Evolutionary conservation across 1,284 basidiomycete species (phyloP).

Genomic region (Melampsora occidentalis): DNA sequence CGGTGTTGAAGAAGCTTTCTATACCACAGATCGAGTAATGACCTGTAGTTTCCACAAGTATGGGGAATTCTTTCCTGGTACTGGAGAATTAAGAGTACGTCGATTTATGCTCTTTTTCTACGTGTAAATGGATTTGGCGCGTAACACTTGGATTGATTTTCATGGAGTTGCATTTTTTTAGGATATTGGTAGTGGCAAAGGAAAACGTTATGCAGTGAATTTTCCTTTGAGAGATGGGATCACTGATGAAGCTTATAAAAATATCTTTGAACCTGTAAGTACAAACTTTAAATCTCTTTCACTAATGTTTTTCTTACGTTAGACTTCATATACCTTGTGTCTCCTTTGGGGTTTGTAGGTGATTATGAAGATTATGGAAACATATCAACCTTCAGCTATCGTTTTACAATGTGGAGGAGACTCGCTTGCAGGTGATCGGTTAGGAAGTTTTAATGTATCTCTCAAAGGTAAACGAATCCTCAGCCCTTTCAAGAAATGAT

Average conservation of each 20-base stretch:
- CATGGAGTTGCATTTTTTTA: not conserved
- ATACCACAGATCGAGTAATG: constrained; percentile 98
- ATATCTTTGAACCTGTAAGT: constrained; percentile 88
- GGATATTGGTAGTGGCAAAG: constrained; percentile 45
- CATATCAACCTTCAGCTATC: constrained; percentile 90
- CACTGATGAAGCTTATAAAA: constrained; percentile 90
- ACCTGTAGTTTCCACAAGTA: constrained; percentile 98
- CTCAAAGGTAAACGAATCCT: constrained; percentile 71
- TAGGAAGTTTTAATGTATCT: constrained; percentile 93
- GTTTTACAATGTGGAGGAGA: constrained; percentile 99
- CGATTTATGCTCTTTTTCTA: constrained; percentile 14
- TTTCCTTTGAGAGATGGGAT: constrained; percentile 95
- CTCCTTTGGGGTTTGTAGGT: constrained; percentile 61
- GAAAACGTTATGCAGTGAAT: constrained; percentile 73
- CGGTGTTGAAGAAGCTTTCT: constrained; percentile 98
- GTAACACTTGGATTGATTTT: not conserved
- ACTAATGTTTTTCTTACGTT: not conserved
- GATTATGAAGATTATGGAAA: constrained; percentile 90
- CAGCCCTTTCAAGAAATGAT: not conserved
- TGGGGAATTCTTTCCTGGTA: constrained; percentile 98
- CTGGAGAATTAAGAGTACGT: constrained; percentile 83
- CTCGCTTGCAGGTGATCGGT: constrained; percentile 91
- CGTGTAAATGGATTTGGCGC: not conserved
- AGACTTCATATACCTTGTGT: not conserved
- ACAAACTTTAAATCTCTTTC: not conserved